These are phyloP conservation scores for Cutaneotrichosporon daszewskae DNA, from an alignment of 1,284 basidiomycete species.

Conservation along the genomic window DNA sequence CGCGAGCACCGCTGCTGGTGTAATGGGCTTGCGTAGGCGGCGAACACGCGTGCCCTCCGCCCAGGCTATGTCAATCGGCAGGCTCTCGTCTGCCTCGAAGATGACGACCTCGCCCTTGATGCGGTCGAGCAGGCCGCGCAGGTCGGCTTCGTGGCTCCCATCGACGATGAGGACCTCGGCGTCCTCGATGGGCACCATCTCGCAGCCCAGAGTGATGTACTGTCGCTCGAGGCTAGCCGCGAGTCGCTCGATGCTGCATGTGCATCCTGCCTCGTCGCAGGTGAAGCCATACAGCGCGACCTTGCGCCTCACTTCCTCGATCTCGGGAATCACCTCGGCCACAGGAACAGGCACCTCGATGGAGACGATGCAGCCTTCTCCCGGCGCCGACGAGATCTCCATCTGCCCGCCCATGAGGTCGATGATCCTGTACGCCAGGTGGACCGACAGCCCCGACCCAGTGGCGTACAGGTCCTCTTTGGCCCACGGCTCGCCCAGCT, in stretches of 20 bases:
- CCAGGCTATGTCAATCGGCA: conserved; percentile 15
- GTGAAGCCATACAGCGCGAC: conserved; percentile 34
- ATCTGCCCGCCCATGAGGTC: conserved; percentile 43
- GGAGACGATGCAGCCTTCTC: conserved; percentile 34
- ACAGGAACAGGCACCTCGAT: conserved; percentile 37
- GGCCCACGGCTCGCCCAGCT: conserved; percentile 35
- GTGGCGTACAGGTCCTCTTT: conserved; percentile 42
- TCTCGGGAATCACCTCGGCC: no score
- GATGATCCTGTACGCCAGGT: conserved; percentile 42
- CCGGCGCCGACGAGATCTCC: conserved; percentile 38
- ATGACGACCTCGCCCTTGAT: conserved; percentile 28
- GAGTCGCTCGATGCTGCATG: conserved; percentile 14
- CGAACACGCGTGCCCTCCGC: conserved; percentile 12
- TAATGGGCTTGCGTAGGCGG: conserved; percentile 32
- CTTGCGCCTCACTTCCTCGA: no score
- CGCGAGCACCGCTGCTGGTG: conserved; percentile 32
- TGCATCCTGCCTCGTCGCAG: conserved; percentile 1
- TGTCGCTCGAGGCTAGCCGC: conserved; percentile 26
- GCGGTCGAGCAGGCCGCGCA: conserved; percentile 10
- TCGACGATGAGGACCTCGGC: conserved; percentile 37
- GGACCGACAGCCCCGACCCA: conserved; percentile 39
- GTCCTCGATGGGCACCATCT: conserved; percentile 23
- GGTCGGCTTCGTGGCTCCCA: conserved; percentile 24
- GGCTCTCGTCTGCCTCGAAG: conserved; percentile 25
- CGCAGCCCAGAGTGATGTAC: conserved; percentile 28